Conservation (phyloP, 257 asterid genomes). For the Solanum gracilifrons region DNA sequence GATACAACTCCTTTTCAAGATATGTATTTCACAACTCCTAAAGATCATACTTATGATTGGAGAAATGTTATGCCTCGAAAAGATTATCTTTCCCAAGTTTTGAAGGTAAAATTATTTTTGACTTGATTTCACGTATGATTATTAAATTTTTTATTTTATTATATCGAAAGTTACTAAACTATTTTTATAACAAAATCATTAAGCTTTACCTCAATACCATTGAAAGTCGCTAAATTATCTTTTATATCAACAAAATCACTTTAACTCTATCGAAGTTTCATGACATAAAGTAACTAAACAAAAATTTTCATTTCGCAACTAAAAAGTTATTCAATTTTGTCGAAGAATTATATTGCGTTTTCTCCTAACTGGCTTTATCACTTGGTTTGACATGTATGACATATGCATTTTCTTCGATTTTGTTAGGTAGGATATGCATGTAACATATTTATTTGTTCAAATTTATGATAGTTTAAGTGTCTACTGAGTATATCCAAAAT, state of each 20-base stretch:
- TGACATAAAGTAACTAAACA: background rate
- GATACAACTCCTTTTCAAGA: constrained; percentile 67
- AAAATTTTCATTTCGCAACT: background rate
- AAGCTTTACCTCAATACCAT: too few relatives aligned
- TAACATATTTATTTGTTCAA: too few relatives aligned
- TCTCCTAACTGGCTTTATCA: background rate
- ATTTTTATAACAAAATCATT: too few relatives aligned
- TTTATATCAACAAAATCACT: too few relatives aligned
- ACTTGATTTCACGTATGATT: background rate
- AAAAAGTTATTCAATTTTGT: background rate
- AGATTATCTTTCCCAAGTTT: constrained; percentile 18
- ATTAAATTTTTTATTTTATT: background rate
- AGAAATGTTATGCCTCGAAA: constrained; percentile 33
- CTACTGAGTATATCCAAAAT: too few relatives aligned
- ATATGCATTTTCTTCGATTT: background rate
- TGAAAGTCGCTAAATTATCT: too few relatives aligned
- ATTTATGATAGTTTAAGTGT: too few relatives aligned
- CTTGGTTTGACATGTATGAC: background rate
- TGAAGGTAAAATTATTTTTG: constrained; percentile 22
- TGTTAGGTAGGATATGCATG: too few relatives aligned
- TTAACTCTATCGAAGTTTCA: background rate
- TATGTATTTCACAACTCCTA: constrained; percentile 35
- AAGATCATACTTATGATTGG: constrained; percentile 54
- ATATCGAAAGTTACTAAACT: background rate
- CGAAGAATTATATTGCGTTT: background rate